A percentile compares a stretch with the other conserved stretches of the same genome.
Conservation (phyloP, 768 basidiomycete genomes). For the Tubosaeta sp. region DNA sequence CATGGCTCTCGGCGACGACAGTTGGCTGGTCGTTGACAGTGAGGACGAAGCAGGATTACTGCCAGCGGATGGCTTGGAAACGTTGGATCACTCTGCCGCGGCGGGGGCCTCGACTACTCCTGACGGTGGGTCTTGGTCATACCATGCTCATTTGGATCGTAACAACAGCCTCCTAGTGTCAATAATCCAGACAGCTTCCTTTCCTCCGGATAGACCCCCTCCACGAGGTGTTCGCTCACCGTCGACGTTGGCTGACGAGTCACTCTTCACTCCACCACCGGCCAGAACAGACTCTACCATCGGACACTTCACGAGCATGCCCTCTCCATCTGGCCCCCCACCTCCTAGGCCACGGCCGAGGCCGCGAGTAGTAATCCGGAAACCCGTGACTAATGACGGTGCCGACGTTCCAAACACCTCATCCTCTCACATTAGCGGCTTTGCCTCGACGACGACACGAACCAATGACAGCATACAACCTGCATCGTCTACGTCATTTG, state of each 20-base stretch:
- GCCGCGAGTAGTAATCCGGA: constrained; percentile 29
- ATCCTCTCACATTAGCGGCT: constrained; percentile 23
- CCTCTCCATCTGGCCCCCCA: constrained; percentile 3
- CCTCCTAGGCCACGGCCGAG: constrained; percentile 26
- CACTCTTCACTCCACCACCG: constrained; percentile 28
- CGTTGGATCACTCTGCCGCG: background rate
- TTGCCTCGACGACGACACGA: constrained; percentile 6
- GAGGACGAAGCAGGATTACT: constrained; percentile 32
- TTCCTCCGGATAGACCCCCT: constrained; percentile 15
- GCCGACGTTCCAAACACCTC: constrained; percentile 3
- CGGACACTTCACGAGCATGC: constrained; percentile 11
- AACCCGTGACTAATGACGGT: background rate
- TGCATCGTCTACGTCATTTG: constrained; percentile 9
- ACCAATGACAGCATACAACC: constrained; percentile 21
- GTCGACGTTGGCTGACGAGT: constrained; percentile 3
- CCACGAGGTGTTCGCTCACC: constrained; percentile 2
- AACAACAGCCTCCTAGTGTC: constrained; percentile 7
- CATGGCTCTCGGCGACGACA: constrained; percentile 17
- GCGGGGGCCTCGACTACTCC: background rate
- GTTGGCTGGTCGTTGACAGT: constrained; percentile 51
- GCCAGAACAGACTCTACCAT: constrained; percentile 7
- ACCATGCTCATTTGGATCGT: background rate
- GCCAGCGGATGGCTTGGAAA: background rate
- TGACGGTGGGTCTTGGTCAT: constrained; percentile 9
- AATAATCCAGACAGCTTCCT: constrained; percentile 16